Evolutionary conservation across 1,284 basidiomycete genomes (phyloP).

Genomic region (Phaffia rhodozyma): DNA sequence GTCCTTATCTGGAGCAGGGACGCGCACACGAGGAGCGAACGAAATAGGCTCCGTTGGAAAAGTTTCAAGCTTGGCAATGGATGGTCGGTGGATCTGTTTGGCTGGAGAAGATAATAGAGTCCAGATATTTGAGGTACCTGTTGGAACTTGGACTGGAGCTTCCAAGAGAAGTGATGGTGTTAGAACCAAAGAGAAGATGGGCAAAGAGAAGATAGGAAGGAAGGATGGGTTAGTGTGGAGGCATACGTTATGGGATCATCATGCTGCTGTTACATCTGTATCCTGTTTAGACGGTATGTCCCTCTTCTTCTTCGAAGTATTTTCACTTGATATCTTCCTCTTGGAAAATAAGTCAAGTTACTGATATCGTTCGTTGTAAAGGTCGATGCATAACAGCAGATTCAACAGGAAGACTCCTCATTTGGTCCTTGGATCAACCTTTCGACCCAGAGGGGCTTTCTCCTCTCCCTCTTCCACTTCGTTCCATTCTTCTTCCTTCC

Average conservation of each 20-base stretch:
- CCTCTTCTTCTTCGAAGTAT: not conserved
- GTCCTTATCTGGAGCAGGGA: not conserved
- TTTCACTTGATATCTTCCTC: not conserved
- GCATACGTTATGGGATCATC: slow-evolving; percentile 8
- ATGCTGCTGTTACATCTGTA: slow-evolving; percentile 4
- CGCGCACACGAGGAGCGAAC: not conserved
- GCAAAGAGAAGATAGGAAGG: not conserved
- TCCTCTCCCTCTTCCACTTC: no score
- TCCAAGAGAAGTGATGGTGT: no score
- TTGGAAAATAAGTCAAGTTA: not conserved
- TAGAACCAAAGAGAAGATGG: no score
- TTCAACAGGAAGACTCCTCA: slow-evolving; percentile 7
- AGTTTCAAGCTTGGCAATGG: not conserved
- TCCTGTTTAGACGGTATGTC: not conserved
- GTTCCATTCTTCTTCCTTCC: not conserved
- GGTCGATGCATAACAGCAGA: slow-evolving; percentile 13
- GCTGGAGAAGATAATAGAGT: slow-evolving; percentile 10
- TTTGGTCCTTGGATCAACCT: slow-evolving; percentile 4
- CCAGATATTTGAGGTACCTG: slow-evolving; percentile 1
- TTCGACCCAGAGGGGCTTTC: not conserved
- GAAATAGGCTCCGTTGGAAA: not conserved
- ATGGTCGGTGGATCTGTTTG: slow-evolving; percentile 4
- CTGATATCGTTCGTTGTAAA: not conserved
- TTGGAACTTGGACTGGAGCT: no score
- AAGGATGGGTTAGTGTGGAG: not conserved